Percentiles rank a stretch among this genome's conserved stretches.
These are phyloP conservation scores for Penicillium longicatenatum DNA, from an alignment of 495 filamentous ascomycete genomes.

Conservation along the genomic window DNA sequence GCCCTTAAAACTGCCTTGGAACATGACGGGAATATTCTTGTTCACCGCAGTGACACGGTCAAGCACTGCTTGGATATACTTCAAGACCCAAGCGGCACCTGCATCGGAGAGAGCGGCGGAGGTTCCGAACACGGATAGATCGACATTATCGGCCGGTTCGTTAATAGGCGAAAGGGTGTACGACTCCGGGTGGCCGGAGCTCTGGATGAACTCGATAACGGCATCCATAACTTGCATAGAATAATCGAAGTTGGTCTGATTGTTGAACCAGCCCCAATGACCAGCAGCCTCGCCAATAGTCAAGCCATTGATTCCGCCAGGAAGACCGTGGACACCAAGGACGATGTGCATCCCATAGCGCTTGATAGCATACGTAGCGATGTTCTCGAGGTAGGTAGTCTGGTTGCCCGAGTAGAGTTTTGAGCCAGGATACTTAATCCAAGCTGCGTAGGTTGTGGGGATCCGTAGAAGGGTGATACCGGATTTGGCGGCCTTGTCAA, in stretches of 20 bases:
- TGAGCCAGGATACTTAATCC: constrained; percentile 33
- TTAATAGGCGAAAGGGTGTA: constrained; percentile 34
- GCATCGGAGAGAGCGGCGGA: constrained; percentile 28
- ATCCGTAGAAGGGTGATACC: constrained; percentile 33
- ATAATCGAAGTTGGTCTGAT: constrained; percentile 28
- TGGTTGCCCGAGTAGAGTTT: constrained; percentile 34
- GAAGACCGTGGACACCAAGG: constrained; percentile 35
- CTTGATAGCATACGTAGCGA: constrained; percentile 31
- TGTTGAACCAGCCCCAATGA: constrained; percentile 33
- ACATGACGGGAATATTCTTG: constrained; percentile 29
- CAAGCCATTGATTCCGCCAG: constrained; percentile 32
- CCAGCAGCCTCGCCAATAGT: constrained; percentile 33
- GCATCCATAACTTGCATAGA: constrained; percentile 31
- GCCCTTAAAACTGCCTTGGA: constrained; percentile 33
- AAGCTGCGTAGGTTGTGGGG: constrained; percentile 30
- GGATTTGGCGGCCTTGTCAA: constrained; percentile 27
- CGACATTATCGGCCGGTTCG: constrained; percentile 30
- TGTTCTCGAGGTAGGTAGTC: constrained; percentile 23
- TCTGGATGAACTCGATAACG: constrained; percentile 27
- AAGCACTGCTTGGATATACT: constrained; percentile 28
- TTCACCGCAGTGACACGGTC: constrained; percentile 20
- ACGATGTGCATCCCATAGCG: constrained; percentile 36
- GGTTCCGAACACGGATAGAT: constrained; percentile 32
- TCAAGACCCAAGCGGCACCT: constrained; percentile 29
- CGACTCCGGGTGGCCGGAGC: constrained; percentile 23